Evolutionary conservation across 495 filamentous ascomycete genomes (phyloP), one percentile per base, ranked within the genome.

Genomic region (Lepraria neglecta): DNA sequence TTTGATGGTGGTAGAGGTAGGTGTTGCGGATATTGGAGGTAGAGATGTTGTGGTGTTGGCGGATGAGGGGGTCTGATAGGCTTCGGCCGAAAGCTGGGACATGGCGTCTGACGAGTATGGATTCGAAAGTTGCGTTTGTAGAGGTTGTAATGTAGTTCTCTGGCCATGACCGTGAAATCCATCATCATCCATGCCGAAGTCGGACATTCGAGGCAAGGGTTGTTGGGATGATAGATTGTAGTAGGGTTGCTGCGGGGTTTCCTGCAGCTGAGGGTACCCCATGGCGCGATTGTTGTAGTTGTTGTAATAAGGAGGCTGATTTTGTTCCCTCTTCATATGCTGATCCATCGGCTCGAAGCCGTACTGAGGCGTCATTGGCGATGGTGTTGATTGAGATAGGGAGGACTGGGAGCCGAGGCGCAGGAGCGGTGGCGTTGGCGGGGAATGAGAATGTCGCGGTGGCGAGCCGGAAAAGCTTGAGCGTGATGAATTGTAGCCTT

Each of bases 141-240:
- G 56, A 72, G 73, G 57, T 72, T 77, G 59, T 69, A 76, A 44
- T 72, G 71, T n/a, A 71, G 76, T 0, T 73, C 48, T 6, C 31
- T 75, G n/a, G 69, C 70, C 1, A 71, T 71, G 6, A 72, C 75
- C 11, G 65, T 68, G 45, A 70, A 69, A 52, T 66, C 72, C 5
- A 7, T 64, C 64, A 6, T 64, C 59, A 5, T 38, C 38, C 33
- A 40, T 56, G 10, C 46, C 9, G 38, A 62, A 54, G 43, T 48
- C 56, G 11, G 48, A 50, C 59, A 65, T 28, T 0, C 42, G 47
- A 27, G 64, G 59, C 0, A 65, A 46, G 31, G 54, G 47, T 40
- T 65, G 64, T 47, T 65, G 64, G 24, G 59, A 53, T 1, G 53
- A 45, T 3, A 65, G 64, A 31, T 65, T 61, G 48, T 65, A 65